Base-by-base conservation (phyloP, 2,329 filamentous ascomycete species). In the Colletotrichum tanaceti region DNA sequence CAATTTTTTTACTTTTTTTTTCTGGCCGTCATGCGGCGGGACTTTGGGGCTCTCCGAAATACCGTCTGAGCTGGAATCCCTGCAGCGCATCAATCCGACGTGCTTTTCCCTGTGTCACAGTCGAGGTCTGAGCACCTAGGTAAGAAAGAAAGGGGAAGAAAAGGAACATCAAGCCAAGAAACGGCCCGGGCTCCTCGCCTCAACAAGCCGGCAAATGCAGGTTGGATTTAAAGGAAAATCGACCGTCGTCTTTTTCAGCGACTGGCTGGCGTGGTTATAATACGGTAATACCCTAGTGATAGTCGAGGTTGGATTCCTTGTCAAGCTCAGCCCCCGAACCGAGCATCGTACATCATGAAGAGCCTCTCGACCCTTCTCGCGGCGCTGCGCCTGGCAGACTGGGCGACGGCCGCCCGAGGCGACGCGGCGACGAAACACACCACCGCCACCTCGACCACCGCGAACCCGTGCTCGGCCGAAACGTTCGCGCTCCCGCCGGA, bases 41-140 rank as follows among this genome's bases (percentile, higher is more conserved):
- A 39, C 22, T 4, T 50, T 60, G 28, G 10, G 28, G 1, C 22
- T 50, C 46, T 28, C 58, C 58, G 58, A 60, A 22, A 41, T 50
- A 41, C 58, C 44, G 58, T 41, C 58, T 20, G 46, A 60, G 58
- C 46, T 39, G 35, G 35, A n/a, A 38, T 35, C 22, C 14, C 18
- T 32, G 58, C 35, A 13, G 32, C 35, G 58, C 58, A 60, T 60
- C 58, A 60, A 52, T 22, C 35, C 22, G 58, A 50, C 58, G 58
- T 32, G 57, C 50, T 50, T 35, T n/a, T 39, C 22, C 32, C 32
- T 32, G 58, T 41, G 46, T 60, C 46, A 60, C 22, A 28, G 9
- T 32, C 11, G 35, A 39, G 35, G 58, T 50, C 58, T 60, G 46
- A 60, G 58, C 58, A 50, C 58, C 20, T 16, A 5, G n/a, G 28